phyloP scores from a whole-genome alignment of 805 yeast species.

The Candida corydali region DNA sequence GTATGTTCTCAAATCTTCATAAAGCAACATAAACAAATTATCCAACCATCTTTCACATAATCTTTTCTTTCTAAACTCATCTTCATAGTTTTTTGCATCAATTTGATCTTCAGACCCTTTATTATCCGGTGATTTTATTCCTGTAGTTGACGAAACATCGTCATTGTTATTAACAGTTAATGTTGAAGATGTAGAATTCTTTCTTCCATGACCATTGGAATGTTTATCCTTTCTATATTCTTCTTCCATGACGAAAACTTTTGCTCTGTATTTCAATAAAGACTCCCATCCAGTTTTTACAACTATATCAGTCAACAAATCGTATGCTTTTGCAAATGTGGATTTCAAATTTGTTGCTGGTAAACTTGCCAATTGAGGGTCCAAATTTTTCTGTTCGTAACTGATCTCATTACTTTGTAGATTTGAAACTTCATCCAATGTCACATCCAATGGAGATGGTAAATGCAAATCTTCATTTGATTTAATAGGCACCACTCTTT shows the following conservation, averaged over 20 bases:
- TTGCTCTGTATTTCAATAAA: conserved; percentile 41
- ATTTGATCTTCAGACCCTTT: conserved; percentile 10
- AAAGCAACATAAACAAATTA: conserved; percentile 61
- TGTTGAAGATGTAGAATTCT: conserved; percentile 12
- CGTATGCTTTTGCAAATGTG: conserved; percentile 43
- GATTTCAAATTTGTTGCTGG: conserved; percentile 67
- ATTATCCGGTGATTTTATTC: conserved; percentile 30
- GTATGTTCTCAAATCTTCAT: conserved; percentile 74
- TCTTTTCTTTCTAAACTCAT: conserved; percentile 58
- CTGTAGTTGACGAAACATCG: conserved; percentile 31
- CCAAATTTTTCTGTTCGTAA: conserved; percentile 61
- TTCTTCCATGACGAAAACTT: conserved; percentile 47
- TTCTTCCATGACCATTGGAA: conserved; percentile 13
- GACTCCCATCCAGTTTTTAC: conserved; percentile 45
- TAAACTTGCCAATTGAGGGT: conserved; percentile 54
- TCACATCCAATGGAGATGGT: conserved; percentile 74
- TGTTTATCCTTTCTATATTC: conserved; percentile 40
- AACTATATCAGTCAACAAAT: conserved; percentile 41
- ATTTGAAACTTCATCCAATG: conserved; percentile 62
- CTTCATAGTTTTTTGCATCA: conserved; percentile 16
- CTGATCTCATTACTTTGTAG: conserved; percentile 63
- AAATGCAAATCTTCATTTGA: conserved; percentile 56
- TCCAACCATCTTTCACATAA: conserved; percentile 75
- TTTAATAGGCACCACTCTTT: conserved; percentile 53
- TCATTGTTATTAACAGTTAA: conserved; percentile 6